phyloP scores from a whole-genome alignment of 2,329 filamentous ascomycete species.

The Drechslera avenae region DNA sequence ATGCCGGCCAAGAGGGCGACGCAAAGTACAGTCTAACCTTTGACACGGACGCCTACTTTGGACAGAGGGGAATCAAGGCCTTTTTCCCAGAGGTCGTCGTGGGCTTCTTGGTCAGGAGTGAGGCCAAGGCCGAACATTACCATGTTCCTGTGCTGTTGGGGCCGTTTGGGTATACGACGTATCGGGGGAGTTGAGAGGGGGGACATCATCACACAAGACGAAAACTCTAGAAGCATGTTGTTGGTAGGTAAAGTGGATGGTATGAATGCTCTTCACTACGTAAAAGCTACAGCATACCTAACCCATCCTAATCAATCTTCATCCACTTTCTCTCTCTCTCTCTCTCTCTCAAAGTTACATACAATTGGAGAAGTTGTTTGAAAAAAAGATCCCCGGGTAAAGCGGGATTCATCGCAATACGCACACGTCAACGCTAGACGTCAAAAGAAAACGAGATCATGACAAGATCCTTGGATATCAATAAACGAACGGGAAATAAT shows the following conservation, averaged over 20 bases:
- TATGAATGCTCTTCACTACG: too few relatives aligned
- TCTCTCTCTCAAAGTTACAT: too few relatives aligned
- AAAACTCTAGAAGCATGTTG: too few relatives aligned
- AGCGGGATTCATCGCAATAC: too few relatives aligned
- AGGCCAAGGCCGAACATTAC: conserved; percentile 65
- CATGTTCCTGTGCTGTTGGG: conserved; percentile 79
- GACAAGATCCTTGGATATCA: conserved; percentile 8
- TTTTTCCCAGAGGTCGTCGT: conserved; percentile 65
- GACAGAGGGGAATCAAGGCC: conserved; percentile 57
- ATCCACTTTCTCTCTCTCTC: too few relatives aligned
- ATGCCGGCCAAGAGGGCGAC: conserved; percentile 42
- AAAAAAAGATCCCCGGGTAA: too few relatives aligned
- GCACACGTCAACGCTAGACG: conserved; percentile 3
- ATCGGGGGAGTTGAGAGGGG: conserved; percentile 61
- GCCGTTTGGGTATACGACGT: conserved; percentile 82
- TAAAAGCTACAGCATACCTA: too few relatives aligned
- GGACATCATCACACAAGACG: too few relatives aligned
- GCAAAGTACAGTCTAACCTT: conserved; percentile 73
- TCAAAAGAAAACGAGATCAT: not conserved
- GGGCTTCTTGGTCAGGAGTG: conserved; percentile 57
- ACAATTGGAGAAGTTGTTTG: too few relatives aligned
- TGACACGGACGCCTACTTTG: conserved; percentile 74
- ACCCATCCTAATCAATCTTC: too few relatives aligned
- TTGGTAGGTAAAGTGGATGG: too few relatives aligned
- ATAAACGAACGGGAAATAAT: not conserved